Conservation (phyloP, 352 stramenopile species). For the Phytopythium boreale region DNA sequence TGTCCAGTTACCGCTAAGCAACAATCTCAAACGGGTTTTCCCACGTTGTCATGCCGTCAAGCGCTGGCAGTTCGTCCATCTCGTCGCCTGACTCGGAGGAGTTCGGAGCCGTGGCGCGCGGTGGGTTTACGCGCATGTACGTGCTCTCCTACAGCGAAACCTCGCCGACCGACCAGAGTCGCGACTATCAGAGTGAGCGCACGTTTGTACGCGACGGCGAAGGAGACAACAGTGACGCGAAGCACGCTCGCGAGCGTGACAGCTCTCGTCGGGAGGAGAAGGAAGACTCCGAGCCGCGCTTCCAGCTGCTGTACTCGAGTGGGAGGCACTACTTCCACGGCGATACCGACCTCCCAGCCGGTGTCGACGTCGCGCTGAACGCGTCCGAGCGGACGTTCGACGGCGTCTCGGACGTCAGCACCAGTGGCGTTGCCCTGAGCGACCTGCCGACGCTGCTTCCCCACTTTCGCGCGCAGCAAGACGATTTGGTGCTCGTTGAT, state of each 20-base stretch:
- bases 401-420: conserved; percentile 14
- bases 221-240: conserved; percentile 15
- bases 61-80: conserved; percentile 23
- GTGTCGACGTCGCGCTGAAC: conserved; percentile 17
- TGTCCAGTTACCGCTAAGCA: neutral
- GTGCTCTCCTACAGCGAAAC: conserved; percentile 32
- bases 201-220: neutral
- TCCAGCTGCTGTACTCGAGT: conserved; percentile 48
- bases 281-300: conserved; percentile 14
- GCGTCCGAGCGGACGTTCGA: conserved; percentile 15
- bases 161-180: conserved; percentile 22
- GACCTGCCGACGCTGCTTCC: conserved; percentile 50
- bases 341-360: conserved; percentile 32
- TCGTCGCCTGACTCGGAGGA: conserved; percentile 59
- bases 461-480: conserved; percentile 51
- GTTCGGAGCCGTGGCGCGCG: conserved; percentile 46
- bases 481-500: conserved; percentile 39
- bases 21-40: neutral
- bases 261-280: neutral
- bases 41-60: conserved; percentile 5
- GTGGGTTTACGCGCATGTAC: conserved; percentile 68
- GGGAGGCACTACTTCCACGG: conserved; percentile 62
- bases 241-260: neutral
- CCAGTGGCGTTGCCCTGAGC: conserved; percentile 19
- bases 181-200: conserved; percentile 21